Evolutionary conservation across 2,329 filamentous ascomycete genomes (phyloP), one percentile per base, ranked within the genome.

Genomic region (Fusarium neocosmosporiellum): DNA sequence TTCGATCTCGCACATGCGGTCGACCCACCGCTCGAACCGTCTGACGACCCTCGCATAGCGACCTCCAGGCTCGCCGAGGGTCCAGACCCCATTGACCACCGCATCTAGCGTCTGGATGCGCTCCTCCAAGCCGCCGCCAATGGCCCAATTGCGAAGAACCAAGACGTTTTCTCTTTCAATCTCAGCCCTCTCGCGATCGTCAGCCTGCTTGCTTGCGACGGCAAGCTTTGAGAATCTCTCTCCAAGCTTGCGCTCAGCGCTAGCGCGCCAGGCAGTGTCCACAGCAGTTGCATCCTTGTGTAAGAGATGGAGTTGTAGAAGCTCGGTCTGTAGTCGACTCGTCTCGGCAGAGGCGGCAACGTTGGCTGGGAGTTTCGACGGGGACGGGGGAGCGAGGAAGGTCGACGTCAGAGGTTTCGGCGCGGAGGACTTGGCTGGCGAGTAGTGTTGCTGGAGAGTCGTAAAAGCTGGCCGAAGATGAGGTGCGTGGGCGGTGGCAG

Each of bases 371-470:
- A 89, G 84, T 75, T 91, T 90, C 33, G 88, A 89, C 1, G 90
- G 90, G 4, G 89, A 89, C 0, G 90, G 87, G 1, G 90, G 88
- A 20, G 88, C 88, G 50, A 91, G 86, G 80, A 85, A 87, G 43
- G 86, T 84, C 16, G 89, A 83, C 0, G 88, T 88, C n/a, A 89
- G 83, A 7, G 90, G 89, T 69, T 93, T 93, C 0, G 91, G 89
- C 0, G 88, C 86, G 10, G 85, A 82, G 5, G 84, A 85, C 76
- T 92, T 92, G 50, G 88, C 88, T 0, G 91, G 91, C 31, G 89
- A 91, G 82, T 89, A 92, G 81, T 92, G 90, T 73, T 93, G 90
- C 73, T 93, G 90, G 41, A 89, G 86, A 1, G 88, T 91, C 55
- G 85, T 88, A 80, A 92, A 92, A 54, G 86, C 83, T 0, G 90